A percentile compares a stretch with the other conserved stretches of the same genome.
Conservation (phyloP, 345 rosid genomes). For the Stellera chamaejasme region DNA sequence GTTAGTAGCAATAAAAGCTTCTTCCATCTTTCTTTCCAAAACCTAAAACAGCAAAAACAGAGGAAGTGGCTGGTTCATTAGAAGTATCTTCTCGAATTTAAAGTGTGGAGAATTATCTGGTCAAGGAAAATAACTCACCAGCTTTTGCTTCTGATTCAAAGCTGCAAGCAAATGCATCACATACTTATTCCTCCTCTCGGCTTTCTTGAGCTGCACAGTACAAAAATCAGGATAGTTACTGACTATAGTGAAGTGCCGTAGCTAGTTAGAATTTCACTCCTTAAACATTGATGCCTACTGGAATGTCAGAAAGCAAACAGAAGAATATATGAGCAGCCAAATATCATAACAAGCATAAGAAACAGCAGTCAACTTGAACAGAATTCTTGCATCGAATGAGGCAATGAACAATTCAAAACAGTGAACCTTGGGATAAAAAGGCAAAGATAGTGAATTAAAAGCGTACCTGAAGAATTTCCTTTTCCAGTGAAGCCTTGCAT, state of each 20-base stretch:
- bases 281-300: no score
- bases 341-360: no score
- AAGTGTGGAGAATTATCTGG: constrained; percentile 4
- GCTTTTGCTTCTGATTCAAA: constrained; percentile 57
- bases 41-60: constrained; percentile 35
- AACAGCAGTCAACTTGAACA: no score
- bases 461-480: constrained; percentile 83
- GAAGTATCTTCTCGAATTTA: no score
- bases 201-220: constrained; percentile 69
- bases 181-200: constrained; percentile 49
- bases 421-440: no score
- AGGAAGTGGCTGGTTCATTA: neutral
- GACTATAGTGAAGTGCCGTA: no score
- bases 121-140: constrained; percentile 31
- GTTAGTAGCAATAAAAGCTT: constrained; percentile 48
- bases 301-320: no score
- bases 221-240: constrained; percentile 3
- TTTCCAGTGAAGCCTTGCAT: constrained; percentile 61
- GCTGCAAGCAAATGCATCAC: constrained; percentile 56
- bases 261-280: no score
- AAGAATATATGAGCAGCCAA: no score
- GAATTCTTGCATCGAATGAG: no score
- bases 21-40: constrained; percentile 66
- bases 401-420: no score
- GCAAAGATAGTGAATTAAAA: neutral